phyloP scores from a whole-genome alignment of 805 yeast species.

The Wickerhamiella azyma region DNA sequence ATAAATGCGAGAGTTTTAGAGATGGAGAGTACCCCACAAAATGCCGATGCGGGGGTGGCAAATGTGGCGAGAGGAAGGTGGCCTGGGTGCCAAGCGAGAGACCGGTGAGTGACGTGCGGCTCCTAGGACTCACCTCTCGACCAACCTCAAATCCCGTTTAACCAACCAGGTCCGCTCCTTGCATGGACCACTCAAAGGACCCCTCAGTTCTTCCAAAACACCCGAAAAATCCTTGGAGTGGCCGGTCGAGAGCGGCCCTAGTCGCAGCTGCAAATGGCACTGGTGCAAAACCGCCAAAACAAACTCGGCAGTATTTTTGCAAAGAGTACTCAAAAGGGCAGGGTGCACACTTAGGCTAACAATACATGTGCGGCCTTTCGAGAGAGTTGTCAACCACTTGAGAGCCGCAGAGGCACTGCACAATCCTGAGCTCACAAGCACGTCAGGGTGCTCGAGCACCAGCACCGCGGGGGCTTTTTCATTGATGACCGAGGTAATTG shows the following conservation, averaged over 20 bases:
- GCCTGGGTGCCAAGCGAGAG: too few relatives aligned
- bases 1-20: too few relatives aligned
- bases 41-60: too few relatives aligned
- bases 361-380: slow-evolving; percentile 21
- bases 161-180: background rate
- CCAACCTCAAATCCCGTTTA: background rate
- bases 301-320: background rate
- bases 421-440: slow-evolving; percentile 33
- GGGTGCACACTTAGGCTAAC: slow-evolving; percentile 23
- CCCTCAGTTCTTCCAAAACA: background rate
- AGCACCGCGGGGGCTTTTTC: slow-evolving; percentile 20
- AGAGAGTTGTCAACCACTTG: slow-evolving; percentile 26
- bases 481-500: slow-evolving; percentile 2
- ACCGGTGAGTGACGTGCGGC: too few relatives aligned
- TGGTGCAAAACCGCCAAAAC: background rate
- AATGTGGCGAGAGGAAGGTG: too few relatives aligned
- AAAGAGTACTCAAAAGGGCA: background rate
- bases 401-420: slow-evolving; percentile 28
- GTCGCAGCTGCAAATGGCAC: background rate
- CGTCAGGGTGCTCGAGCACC: slow-evolving; percentile 36
- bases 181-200: background rate
- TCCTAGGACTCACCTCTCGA: too few relatives aligned
- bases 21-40: too few relatives aligned
- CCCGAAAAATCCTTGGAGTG: slow-evolving; percentile 1
- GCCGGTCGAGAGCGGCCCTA: background rate